Conservation (phyloP, 129 eudicot species). For the Flaveria robusta region DNA sequence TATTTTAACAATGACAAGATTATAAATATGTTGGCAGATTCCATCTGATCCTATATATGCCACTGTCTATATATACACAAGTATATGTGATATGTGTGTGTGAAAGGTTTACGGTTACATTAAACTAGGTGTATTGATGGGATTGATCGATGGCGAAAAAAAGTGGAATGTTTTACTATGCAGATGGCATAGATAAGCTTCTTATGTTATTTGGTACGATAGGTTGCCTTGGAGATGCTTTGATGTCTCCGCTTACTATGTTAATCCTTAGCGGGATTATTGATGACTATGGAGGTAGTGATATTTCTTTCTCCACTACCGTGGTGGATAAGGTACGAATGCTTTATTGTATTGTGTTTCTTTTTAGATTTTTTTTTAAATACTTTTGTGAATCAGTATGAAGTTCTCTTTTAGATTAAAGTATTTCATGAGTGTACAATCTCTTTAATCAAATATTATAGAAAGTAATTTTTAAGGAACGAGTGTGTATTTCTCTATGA, state of each 20-base stretch:
- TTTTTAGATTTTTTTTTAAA: no score
- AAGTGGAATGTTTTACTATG: conserved; percentile 56
- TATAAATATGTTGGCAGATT: neutral
- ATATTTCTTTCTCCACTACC: conserved; percentile 36
- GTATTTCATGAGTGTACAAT: no score
- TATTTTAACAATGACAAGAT: neutral
- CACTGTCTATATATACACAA: conserved; percentile 6
- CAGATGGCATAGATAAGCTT: conserved; percentile 64
- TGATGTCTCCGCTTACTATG: conserved; percentile 67
- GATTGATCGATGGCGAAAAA: conserved; percentile 39
- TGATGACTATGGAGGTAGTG: conserved; percentile 43
- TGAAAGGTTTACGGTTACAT: neutral
- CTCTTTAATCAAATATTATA: no score
- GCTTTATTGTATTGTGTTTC: neutral
- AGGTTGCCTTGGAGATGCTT: conserved; percentile 66
- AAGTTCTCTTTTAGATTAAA: no score
- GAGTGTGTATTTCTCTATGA: no score
- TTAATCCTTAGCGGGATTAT: conserved; percentile 49
- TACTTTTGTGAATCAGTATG: no score
- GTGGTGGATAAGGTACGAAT: conserved; percentile 58
- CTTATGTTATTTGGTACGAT: conserved; percentile 63
- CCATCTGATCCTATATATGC: conserved; percentile 4
- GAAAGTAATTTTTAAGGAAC: no score
- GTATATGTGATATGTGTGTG: neutral
- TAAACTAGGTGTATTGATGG: neutral